Conservation (phyloP, 2,329 filamentous ascomycete genomes). For the Cercospora sp. region DNA sequence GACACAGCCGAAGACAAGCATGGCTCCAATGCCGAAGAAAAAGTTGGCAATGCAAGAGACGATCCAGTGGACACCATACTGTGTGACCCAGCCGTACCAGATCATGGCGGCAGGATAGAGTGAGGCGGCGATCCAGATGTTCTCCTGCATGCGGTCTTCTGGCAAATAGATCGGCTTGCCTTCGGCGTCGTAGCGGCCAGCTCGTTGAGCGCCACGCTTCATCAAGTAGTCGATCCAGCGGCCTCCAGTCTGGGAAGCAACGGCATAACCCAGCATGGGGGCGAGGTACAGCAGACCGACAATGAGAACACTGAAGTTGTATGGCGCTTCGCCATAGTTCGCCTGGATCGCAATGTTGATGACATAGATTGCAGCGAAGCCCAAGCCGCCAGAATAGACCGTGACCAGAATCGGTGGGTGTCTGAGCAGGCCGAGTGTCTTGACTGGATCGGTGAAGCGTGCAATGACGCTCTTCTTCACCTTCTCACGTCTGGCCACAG, state of each 20-base stretch:
- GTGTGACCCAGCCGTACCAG: constrained; percentile 73
- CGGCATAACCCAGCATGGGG: constrained; percentile 68
- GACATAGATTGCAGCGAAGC: constrained; percentile 73
- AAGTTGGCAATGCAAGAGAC: constrained; percentile 37
- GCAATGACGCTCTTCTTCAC: constrained; percentile 30
- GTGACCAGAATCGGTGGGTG: constrained; percentile 72
- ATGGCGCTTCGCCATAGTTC: constrained; percentile 65
- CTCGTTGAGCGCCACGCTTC: not conserved
- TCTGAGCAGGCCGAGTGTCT: constrained; percentile 67
- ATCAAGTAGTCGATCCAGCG: constrained; percentile 49
- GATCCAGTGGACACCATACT: constrained; percentile 53
- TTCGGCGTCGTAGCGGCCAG: constrained; percentile 48
- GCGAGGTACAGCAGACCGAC: constrained; percentile 75
- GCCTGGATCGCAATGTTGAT: constrained; percentile 75
- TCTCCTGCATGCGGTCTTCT: constrained; percentile 79
- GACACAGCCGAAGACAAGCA: constrained; percentile 70
- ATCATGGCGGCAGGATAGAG: constrained; percentile 70
- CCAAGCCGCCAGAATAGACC: constrained; percentile 70
- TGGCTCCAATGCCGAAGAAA: constrained; percentile 69
- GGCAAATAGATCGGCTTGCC: constrained; percentile 69
- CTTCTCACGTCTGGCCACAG: constrained; percentile 38
- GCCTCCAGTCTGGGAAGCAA: constrained; percentile 67
- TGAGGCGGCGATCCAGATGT: constrained; percentile 71
- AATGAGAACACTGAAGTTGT: constrained; percentile 65
- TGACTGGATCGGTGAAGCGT: constrained; percentile 67